Evolutionary conservation across 2,329 filamentous ascomycete genomes (phyloP).

Genomic region (Graphilbum ipis-grandicollis): DNA sequence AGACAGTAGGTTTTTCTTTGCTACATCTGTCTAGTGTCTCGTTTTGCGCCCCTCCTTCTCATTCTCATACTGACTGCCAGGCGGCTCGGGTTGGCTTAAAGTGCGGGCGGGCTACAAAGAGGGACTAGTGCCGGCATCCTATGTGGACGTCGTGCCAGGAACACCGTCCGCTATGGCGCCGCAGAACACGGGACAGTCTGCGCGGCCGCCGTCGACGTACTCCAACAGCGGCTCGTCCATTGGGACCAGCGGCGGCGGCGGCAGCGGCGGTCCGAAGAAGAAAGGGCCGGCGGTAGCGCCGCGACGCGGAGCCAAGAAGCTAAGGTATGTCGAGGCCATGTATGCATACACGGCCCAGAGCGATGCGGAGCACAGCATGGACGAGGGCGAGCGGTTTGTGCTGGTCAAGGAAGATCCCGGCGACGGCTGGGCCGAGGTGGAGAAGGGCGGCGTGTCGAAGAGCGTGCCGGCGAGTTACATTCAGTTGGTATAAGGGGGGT

Average conservation of each 20-base stretch:
- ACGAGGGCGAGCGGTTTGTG: conserved; percentile 80
- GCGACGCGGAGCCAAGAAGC: conserved; percentile 76
- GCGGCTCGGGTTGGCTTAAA: conserved; percentile 83
- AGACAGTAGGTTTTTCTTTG: conserved; percentile 49
- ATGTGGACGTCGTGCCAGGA: conserved; percentile 50
- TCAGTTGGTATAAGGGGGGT: conserved; percentile 39
- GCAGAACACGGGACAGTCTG: conserved; percentile 26
- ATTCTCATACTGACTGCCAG: conserved; percentile 25
- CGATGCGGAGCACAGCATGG: conserved; percentile 78
- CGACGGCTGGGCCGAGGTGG: conserved; percentile 94
- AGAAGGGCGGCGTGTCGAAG: conserved; percentile 69
- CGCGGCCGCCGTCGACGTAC: conserved; percentile 57
- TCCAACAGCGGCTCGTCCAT: conserved; percentile 63
- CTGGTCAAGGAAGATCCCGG: conserved; percentile 74
- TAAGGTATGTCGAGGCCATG: conserved; percentile 81
- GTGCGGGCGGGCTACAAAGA: conserved; percentile 59
- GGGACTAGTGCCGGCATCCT: conserved; percentile 75
- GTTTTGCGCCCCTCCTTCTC: background rate
- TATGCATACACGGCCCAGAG: conserved; percentile 83
- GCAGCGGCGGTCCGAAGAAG: conserved; percentile 39
- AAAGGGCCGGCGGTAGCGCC: conserved; percentile 87
- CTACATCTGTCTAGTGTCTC: background rate
- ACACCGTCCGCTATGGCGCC: conserved; percentile 25
- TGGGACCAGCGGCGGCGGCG: conserved; percentile 16
- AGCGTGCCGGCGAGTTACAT: conserved; percentile 94